Base-by-base conservation (phyloP, 1,284 basidiomycete genomes). In the Porodaedalea pini region DNA sequence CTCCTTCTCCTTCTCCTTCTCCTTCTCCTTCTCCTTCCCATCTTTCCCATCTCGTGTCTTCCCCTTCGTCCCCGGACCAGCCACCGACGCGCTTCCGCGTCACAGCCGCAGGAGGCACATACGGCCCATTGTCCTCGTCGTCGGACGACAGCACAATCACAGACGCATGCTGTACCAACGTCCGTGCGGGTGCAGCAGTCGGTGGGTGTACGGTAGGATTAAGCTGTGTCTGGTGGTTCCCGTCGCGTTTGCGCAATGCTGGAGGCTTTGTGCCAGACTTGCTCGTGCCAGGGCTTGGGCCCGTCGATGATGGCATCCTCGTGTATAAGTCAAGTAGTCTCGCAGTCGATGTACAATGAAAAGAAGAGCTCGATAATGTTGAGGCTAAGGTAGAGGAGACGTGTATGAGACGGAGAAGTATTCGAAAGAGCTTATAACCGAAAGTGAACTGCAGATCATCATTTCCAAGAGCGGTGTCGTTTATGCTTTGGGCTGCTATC, bases 141-240 rank as follows among this genome's bases (percentile, higher is more conserved):
- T 47, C 45, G 13, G 45, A 45, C 6, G 44, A 29, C 4, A 36
- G 11, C n/a, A 27, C 52, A 36, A 54, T 44, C 19, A 54, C 52
- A 2, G 52, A 44, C 17, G 52, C n/a, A 19, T 27, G 15, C 10
- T 32, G 23, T 29, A 11, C 21, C 17, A 23, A 4, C 10, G 41
- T 3, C n/a, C 4, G 7, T 23, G 21, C 5, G 8, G 7, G 21
- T 25, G 7, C 41, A 39, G 37, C 4, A 39, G 19, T n/a, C n/a
- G 32, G 32, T 34, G 32, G 6, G 7, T 13, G 6, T 13, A 6
- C 32, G 25, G 8, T 17, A 47, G 45, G 7, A n/a, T 23, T 47
- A 10, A 47, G 45, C 13, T 15, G 10, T 7, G 45, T 17, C 25
- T 47, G 45, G 25, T 27, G 45, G 17, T 47, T 47, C 11, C 6